Conservation (phyloP, 2,329 filamentous ascomycete species). For the Nothopassalora personata region DNA sequence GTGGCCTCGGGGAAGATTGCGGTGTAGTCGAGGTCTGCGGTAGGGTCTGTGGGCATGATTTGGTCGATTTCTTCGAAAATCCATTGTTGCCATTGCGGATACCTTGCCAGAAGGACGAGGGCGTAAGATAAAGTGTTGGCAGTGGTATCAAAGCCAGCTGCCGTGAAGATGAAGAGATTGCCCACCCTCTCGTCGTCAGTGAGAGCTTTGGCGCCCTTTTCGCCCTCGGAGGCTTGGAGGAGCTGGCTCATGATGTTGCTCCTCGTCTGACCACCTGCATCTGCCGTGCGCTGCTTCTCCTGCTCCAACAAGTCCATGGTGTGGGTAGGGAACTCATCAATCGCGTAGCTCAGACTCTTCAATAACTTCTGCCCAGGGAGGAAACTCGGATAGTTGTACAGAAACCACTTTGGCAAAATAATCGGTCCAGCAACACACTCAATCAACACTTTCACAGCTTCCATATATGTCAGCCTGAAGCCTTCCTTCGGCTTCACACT, state of each 20-base stretch:
- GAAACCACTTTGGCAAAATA: constrained; percentile 25
- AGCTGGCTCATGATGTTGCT: constrained; percentile 29
- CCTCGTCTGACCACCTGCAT: constrained; percentile 13
- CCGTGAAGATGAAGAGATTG: constrained; percentile 46
- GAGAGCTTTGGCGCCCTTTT: constrained; percentile 22
- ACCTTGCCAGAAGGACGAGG: constrained; percentile 42
- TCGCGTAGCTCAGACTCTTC: constrained; percentile 16
- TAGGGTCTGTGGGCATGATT: constrained; percentile 28
- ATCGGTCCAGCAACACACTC: constrained; percentile 22
- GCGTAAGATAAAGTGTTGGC: constrained; percentile 49
- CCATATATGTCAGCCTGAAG: constrained; percentile 30
- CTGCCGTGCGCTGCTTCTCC: constrained; percentile 16
- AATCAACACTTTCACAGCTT: constrained; percentile 24
- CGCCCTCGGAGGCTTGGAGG: constrained; percentile 18
- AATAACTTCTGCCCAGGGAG: constrained; percentile 19
- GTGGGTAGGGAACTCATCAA: constrained; percentile 25
- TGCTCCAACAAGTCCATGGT: constrained; percentile 21
- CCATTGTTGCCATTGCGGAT: constrained; percentile 50
- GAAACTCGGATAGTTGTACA: constrained; percentile 21
- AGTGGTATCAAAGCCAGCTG: constrained; percentile 47
- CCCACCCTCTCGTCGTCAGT: constrained; percentile 39
- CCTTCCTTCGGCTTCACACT: constrained; percentile 23
- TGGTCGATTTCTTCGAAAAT: constrained; percentile 45
- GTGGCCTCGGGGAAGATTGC: constrained; percentile 41
- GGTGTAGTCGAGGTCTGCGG: constrained; percentile 37